Evolutionary conservation across 2,329 filamentous ascomycete genomes (phyloP).

Genomic region (Pseudogymnoascus sp.): DNA sequence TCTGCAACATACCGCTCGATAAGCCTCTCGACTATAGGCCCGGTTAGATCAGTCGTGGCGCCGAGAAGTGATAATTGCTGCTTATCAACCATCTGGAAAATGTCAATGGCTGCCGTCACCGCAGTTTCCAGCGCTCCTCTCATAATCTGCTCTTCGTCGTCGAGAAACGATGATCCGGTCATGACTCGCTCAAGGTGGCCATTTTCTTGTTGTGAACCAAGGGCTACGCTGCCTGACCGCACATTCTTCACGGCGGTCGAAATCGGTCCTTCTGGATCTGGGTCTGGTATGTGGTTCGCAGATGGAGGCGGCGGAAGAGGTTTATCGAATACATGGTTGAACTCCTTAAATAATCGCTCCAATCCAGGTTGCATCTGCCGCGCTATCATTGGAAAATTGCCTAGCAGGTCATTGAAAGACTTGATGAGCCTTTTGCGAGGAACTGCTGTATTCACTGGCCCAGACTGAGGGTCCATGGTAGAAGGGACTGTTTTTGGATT

Average conservation of each 20-base stretch:
- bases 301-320: slow-evolving; percentile 71
- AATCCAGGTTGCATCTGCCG: slow-evolving; percentile 91
- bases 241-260: slow-evolving; percentile 47
- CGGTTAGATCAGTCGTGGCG: slow-evolving; percentile 87
- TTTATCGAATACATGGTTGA: slow-evolving; percentile 69
- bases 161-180: slow-evolving; percentile 48
- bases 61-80: slow-evolving; percentile 87
- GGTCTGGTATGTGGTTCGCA: slow-evolving; percentile 51
- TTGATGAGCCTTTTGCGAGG: slow-evolving; percentile 83
- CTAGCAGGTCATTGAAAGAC: slow-evolving; percentile 81
- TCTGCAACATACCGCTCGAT: slow-evolving; percentile 94
- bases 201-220: slow-evolving; percentile 19
- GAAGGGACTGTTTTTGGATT: slow-evolving; percentile 14
- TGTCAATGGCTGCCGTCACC: slow-evolving; percentile 85
- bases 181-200: slow-evolving; percentile 24
- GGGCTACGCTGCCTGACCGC: slow-evolving; percentile 41
- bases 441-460: slow-evolving; percentile 28
- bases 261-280: slow-evolving; percentile 50
- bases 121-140: slow-evolving; percentile 82
- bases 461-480: slow-evolving; percentile 4
- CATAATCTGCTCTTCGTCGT: slow-evolving; percentile 90
- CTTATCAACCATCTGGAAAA: slow-evolving; percentile 94
- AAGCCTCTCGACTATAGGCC: slow-evolving; percentile 81
- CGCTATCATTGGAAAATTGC: slow-evolving; percentile 90
- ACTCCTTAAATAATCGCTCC: slow-evolving; percentile 84